A percentile compares a stretch with the other conserved stretches of the same genome.
phyloP scores from a whole-genome alignment of 1,284 basidiomycete species.

The Leccinum glutinopallens region DNA sequence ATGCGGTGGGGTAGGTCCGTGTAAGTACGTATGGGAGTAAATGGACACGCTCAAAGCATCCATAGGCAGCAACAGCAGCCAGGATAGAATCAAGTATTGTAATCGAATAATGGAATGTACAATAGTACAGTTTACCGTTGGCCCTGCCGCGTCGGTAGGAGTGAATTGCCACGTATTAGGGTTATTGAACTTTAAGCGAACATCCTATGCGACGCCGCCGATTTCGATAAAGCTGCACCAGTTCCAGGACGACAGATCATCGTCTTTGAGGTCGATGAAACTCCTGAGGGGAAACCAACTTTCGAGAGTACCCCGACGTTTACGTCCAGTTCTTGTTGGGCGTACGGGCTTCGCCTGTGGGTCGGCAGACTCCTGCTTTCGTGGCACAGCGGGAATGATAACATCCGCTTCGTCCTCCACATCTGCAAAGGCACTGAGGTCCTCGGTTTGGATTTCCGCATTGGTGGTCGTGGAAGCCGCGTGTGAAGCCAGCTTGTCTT shows the following conservation, averaged over 20 bases:
- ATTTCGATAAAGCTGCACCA: constrained; percentile 69
- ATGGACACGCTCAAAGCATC: constrained; percentile 14
- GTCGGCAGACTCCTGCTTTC: constrained; percentile 8
- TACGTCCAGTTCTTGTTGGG: constrained; percentile 20
- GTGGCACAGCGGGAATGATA: constrained; percentile 13
- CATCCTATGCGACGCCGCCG: constrained; percentile 36
- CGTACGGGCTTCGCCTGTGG: neutral
- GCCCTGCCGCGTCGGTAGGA: constrained; percentile 10
- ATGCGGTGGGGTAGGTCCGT: constrained; percentile 18
- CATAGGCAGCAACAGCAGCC: neutral
- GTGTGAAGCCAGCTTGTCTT: constrained; percentile 35
- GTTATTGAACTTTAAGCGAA: neutral
- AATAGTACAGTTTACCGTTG: constrained; percentile 19
- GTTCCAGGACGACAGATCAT: constrained; percentile 46
- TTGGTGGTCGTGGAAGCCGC: neutral
- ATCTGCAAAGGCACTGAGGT: constrained; percentile 29
- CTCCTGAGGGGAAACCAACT: constrained; percentile 53
- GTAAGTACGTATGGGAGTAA: constrained; percentile 27
- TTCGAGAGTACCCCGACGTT: constrained; percentile 44
- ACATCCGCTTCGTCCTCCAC: constrained; percentile 36
- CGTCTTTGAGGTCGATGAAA: constrained; percentile 64
- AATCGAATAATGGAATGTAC: constrained; percentile 16
- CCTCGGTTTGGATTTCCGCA: constrained; percentile 14
- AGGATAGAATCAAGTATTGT: constrained; percentile 17
- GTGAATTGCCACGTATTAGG: neutral